Percentiles rank a stretch among this genome's conserved stretches.
Conservation (phyloP, 148 eudicot genomes). For the Rhododendron ovatum region DNA sequence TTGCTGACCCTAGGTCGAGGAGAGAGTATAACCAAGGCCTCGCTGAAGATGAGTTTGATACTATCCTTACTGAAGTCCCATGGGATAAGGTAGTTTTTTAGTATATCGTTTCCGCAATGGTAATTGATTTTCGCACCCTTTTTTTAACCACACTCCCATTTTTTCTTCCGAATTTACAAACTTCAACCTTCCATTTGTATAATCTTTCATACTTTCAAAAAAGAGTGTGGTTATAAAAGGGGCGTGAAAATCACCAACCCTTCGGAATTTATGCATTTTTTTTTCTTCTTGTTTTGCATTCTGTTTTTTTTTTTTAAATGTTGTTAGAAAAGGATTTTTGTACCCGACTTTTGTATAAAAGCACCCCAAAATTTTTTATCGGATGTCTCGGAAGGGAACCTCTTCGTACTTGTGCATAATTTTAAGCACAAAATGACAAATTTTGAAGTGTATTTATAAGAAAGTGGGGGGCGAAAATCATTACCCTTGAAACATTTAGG, state of each 20-base stretch:
- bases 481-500: background rate
- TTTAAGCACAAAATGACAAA: background rate
- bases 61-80: conserved; percentile 75
- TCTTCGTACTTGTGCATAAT: background rate
- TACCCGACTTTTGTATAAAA: background rate
- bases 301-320: no score
- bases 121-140: no score
- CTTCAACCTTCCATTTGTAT: no score
- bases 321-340: background rate
- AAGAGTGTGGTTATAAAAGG: no score
- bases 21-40: conserved; percentile 89
- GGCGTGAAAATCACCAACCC: no score
- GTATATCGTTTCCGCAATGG: background rate
- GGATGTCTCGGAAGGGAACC: background rate
- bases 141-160: no score
- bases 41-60: conserved; percentile 64
- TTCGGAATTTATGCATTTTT: background rate
- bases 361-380: background rate
- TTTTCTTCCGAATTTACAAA: no score
- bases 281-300: background rate
- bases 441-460: no score
- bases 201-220: no score
- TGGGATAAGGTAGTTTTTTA: conserved; percentile 59
- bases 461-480: no score
- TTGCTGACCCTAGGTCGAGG: conserved; percentile 53